Evolutionary conservation across 257 asterid genomes (phyloP).

Genomic region (Sherardia arvensis): DNA sequence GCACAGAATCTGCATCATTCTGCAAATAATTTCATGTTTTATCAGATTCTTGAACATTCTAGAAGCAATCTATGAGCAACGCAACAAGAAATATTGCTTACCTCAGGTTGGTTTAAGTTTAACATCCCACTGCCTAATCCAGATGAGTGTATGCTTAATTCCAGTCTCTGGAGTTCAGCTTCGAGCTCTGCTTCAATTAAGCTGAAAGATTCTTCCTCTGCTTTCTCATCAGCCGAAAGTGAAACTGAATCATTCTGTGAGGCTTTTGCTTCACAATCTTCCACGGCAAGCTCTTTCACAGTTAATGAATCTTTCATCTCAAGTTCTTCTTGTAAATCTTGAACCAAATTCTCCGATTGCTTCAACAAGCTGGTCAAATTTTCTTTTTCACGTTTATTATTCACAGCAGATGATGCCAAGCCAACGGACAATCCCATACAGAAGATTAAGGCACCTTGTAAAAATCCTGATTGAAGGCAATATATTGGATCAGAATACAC

Average conservation of each 20-base stretch:
- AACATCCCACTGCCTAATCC: constrained; percentile 38
- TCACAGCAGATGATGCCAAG: constrained; percentile 42
- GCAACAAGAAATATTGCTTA: constrained; percentile 16
- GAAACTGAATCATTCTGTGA: constrained; percentile 21
- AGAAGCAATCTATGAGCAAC: background rate
- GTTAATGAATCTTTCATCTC: constrained; percentile 84
- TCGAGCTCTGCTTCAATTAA: constrained; percentile 94
- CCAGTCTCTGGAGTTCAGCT: constrained; percentile 85
- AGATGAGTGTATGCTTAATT: constrained; percentile 46
- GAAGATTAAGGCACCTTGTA: constrained; percentile 37
- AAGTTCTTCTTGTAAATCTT: constrained; percentile 91
- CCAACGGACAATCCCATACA: constrained; percentile 70
- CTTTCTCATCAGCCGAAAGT: constrained; percentile 30
- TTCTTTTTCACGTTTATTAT: constrained; percentile 45
- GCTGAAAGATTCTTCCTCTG: constrained; percentile 58
- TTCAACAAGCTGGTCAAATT: constrained; percentile 49
- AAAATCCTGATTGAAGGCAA: constrained; percentile 49
- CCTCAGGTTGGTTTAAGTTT: constrained; percentile 41
- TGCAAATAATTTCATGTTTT: constrained; percentile 27
- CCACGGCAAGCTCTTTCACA: constrained; percentile 66
- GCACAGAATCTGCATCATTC: constrained; percentile 42
- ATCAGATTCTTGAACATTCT: constrained; percentile 5
- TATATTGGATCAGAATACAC: constrained; percentile 10
- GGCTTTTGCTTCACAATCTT: constrained; percentile 47
- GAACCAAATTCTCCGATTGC: constrained; percentile 65